phyloP scores from a whole-genome alignment of 2,329 filamentous ascomycete species.

The Neofusicoccum kwambonambiense region DNA sequence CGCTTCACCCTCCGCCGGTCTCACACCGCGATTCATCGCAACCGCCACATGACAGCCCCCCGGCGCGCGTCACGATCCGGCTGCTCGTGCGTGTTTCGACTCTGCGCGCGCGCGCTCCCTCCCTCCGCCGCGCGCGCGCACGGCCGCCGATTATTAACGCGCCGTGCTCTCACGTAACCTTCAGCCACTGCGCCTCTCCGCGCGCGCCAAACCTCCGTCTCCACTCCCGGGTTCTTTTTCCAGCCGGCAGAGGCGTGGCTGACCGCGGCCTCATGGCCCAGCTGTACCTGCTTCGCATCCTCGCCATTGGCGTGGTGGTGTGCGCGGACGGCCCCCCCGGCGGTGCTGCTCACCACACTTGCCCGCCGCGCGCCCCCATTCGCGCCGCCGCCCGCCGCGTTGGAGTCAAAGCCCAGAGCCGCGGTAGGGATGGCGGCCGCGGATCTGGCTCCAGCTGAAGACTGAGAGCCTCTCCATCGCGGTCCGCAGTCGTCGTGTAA shows the following conservation, averaged over 20 bases:
- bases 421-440: slow-evolving; percentile 8
- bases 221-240: slow-evolving; percentile 6
- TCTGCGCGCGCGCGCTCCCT: background rate
- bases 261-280: background rate
- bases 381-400: background rate
- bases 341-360: background rate
- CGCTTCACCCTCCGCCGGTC: background rate
- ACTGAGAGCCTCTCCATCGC: slow-evolving; percentile 8
- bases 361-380: background rate
- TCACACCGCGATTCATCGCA: slow-evolving; percentile 1
- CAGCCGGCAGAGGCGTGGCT: background rate
- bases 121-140: background rate
- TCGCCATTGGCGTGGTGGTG: background rate
- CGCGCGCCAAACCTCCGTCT: slow-evolving; percentile 1
- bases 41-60: background rate
- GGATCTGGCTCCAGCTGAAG: slow-evolving; percentile 14
- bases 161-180: slow-evolving; percentile 14
- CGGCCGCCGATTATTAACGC: background rate
- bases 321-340: background rate
- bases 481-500: slow-evolving; percentile 6
- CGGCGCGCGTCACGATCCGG: background rate
- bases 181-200: slow-evolving; percentile 1
- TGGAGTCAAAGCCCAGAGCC: slow-evolving; percentile 7
- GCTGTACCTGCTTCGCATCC: background rate
- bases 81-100: background rate